These are phyloP conservation scores for Exophiala viscosa DNA, from an alignment of 2,329 filamentous ascomycete species.

Conservation along the genomic window DNA sequence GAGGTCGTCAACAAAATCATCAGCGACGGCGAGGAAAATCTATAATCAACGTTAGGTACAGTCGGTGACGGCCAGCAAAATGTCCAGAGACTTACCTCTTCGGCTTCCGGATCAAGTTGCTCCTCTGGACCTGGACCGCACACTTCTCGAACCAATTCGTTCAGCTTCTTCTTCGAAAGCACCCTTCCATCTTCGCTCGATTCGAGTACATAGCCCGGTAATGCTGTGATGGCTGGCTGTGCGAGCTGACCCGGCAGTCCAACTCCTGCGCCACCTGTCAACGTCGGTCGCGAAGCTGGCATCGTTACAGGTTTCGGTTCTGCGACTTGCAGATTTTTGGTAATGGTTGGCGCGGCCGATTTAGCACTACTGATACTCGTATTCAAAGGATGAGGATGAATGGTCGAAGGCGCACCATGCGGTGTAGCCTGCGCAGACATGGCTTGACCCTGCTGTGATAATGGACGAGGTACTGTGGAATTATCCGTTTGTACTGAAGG, in stretches of 20 bases:
- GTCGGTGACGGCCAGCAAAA: neutral
- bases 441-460: conserved; percentile 34
- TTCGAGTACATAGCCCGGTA: conserved; percentile 80
- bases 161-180: conserved; percentile 95
- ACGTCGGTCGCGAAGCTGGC: conserved; percentile 72
- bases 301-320: conserved; percentile 71
- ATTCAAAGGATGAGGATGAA: conserved; percentile 41
- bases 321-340: conserved; percentile 71
- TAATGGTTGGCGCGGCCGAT: conserved; percentile 71
- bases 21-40: conserved; percentile 83
- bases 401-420: conserved; percentile 31
- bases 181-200: conserved; percentile 81
- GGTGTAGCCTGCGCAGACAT: conserved; percentile 26
- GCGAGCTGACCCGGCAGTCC: conserved; percentile 77
- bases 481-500: conserved; percentile 6
- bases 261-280: conserved; percentile 71
- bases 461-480: conserved; percentile 17
- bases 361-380: conserved; percentile 42
- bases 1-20: conserved; percentile 92
- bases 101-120: conserved; percentile 82
- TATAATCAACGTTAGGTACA: conserved; percentile 36
- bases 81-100: conserved; percentile 65
- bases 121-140: conserved; percentile 71
- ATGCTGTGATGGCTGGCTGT: conserved; percentile 77
- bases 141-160: conserved; percentile 90